A percentile compares a stretch with the other conserved stretches of the same genome.
These are phyloP conservation scores for Microdochium paspali DNA, from an alignment of 2,329 filamentous ascomycete species.

Conservation along the genomic window DNA sequence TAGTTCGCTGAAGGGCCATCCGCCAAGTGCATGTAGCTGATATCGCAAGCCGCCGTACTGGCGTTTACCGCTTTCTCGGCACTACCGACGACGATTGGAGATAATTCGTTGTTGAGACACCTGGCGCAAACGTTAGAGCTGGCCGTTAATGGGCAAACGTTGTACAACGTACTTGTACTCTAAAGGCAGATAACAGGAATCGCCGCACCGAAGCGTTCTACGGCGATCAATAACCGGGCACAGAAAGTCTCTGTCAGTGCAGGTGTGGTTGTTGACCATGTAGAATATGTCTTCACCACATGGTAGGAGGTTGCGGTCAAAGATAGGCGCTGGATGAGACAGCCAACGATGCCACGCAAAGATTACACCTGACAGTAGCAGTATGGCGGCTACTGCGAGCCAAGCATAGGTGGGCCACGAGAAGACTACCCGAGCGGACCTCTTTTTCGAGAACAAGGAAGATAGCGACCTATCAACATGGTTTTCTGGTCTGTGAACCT, in stretches of 20 bases:
- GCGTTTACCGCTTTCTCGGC: slow-evolving; percentile 1
- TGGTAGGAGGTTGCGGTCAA: slow-evolving; percentile 7
- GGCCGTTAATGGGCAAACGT: not conserved
- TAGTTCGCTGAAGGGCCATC: slow-evolving; percentile 55
- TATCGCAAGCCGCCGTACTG: slow-evolving; percentile 5
- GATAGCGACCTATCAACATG: no score
- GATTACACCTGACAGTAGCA: slow-evolving; percentile 2
- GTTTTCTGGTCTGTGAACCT: no score
- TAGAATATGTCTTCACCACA: slow-evolving; percentile 12
- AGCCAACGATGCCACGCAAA: not conserved
- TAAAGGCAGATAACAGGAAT: slow-evolving; percentile 15
- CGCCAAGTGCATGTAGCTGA: slow-evolving; percentile 25
- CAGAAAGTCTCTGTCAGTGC: slow-evolving; percentile 15
- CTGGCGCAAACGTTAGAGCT: slow-evolving; percentile 3
- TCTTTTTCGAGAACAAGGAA: no score
- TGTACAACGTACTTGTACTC: slow-evolving; percentile 10
- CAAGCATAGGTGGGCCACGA: not conserved
- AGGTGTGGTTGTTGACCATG: slow-evolving; percentile 13
- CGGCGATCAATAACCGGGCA: slow-evolving; percentile 15
- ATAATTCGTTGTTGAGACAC: slow-evolving; percentile 4
- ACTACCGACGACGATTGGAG: slow-evolving; percentile 2
- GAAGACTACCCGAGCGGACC: not conserved
- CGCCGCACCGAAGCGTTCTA: slow-evolving; percentile 15
- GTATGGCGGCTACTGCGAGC: slow-evolving; percentile 3
- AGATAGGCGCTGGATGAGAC: not conserved